Base-by-base conservation (phyloP, 805 yeast genomes). In the Metschnikowia chrysomelidarum region DNA sequence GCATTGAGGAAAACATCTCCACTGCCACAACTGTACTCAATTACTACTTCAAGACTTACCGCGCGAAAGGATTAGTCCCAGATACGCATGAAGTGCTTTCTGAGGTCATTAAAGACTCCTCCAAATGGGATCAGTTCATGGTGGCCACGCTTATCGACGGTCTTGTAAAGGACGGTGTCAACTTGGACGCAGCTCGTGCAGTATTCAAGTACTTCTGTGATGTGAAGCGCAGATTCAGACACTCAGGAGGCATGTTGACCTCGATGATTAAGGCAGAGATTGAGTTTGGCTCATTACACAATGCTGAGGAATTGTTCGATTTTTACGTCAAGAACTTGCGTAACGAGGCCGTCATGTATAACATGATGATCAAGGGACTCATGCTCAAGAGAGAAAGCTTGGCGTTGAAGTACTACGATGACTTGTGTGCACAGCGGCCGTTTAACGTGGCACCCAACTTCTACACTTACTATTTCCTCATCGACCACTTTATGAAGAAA, bases 1-100 rank as follows among this genome's bases (percentile, higher is more conserved):
- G 60, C 3, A 55, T 80, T 16, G 49, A 64, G 23, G 82, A 82
- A 18, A 85, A 79, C 52, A 65, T 77, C 29, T 77, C 77, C 12
- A 80, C 89, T 2, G 76, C 76, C 57, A 73, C 88, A 3, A 70
- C 74, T 22, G 59, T 80, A 16, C 66, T 81, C 34, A 79, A 80
- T 48, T 57, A 70, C 34, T 64, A 71, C 44, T 66, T 80, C 59
- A 76, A 75, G 51, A 38, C 59, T 22, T 61, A 67, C 21, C 58
- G 58, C 24, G 60, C 59, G n/a, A 62, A 70, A 22, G 77, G 76
- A 7, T 54, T 60, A 39, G 49, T 58, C 2, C 69, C 77, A 7
- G 57, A 66, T 22, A 57, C 73, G 16, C 64, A 59, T 8, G 53
- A 53, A 5, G 54, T 76, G 39, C 56, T 79, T 24, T 40, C 52